Base-by-base conservation (phyloP, 1,284 basidiomycete species). In the Volvariella volvacea region DNA sequence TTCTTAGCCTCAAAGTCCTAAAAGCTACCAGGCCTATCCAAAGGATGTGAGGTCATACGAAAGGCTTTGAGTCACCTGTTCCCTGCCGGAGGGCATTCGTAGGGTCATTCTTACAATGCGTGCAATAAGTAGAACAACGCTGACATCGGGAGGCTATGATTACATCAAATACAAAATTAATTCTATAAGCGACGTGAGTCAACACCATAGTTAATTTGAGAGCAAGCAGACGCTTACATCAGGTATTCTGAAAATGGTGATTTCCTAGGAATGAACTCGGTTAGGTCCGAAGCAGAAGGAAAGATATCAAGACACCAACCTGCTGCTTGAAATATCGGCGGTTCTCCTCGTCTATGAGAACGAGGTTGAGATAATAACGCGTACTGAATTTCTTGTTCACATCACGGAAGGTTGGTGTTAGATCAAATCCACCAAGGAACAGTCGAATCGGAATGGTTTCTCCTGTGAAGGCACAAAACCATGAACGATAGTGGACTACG, bases 331-430 rank as follows among this genome's bases (percentile, higher is more conserved):
- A 95, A 64, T 95, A 95, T 52, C 92, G 73, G 55, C 92, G 72
- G 64, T 98, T 98, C 74, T 98, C 95, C 64, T 98, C 94, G 61
- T 99, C 95, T 50, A 98, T 93, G 48, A 97, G 77, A 2, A 99
- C 96, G 30, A 99, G 72, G 61, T 98, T 99, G 53, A 96, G 78
- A 63, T 98, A 99, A 67, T 98, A 99, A 45, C 95, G 74, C 30
- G 90, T 91, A 60, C 87, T 92, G 68, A 99, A 99, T 70, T 95
- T 97, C 77, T 99, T 99, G 78, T 98, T 99, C 54, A 99, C 92
- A 55, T 99, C 95, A 17, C 95, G 79, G 79, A 98, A 99, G 8
- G 95, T 99, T 1, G 96, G 96, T 2, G 95, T 99, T 41, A 99
- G 73, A 64, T 99, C 95, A 61, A 99, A 99, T 1, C 96, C 96